Evolutionary conservation across 2,329 filamentous ascomycete species (phyloP), one percentile per base, ranked within the genome.

Genomic region (Cadophora gregata): DNA sequence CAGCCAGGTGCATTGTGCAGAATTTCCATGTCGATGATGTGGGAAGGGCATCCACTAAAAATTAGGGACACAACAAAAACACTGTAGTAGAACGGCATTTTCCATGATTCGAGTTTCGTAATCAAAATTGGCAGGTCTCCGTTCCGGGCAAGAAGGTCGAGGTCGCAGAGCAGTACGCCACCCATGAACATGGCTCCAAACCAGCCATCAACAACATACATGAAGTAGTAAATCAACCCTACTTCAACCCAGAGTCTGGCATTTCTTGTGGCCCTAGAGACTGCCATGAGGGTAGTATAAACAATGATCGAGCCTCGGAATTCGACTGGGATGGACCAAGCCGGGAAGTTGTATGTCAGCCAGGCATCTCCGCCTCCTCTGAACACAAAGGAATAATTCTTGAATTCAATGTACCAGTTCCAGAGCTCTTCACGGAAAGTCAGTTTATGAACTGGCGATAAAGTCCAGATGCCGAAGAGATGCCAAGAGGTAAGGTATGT

Each of bases 381-480:
- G 78, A 87, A 91, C 33, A 90, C 75, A 74, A 89, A 91, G 75
- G 84, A 90, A 78, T 89, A 91, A 75, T 90, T 90, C 75, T 91
- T 91, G 74, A 86, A 81, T 74, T 90, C 86, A 67, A 62, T 33
- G 61, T 76, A 75, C 72, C 73, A 77, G 14, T 71, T 65, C 68
- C 68, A 69, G 16, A 75, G 16, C 56, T 74, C 73, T 4, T 68
- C 69, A 12, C 60, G 62, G 51, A 64, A 74, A 7, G 56, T 74
- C 10, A 33, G 4, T 59, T 75, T 45, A 21, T 68, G 67, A 5
- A 60, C 67, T 2, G 67, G 64, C 33, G 56, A 62, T 21, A 62
- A 59, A 4, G 69, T 73, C 72, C 62, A 75, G 16, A 75, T 60
- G 16, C 70, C 71, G 48, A 77, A 74, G 3, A 69, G 47, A 47